phyloP scores from a whole-genome alignment of 1,284 basidiomycete species.

The Rhodotorula sp. region DNA sequence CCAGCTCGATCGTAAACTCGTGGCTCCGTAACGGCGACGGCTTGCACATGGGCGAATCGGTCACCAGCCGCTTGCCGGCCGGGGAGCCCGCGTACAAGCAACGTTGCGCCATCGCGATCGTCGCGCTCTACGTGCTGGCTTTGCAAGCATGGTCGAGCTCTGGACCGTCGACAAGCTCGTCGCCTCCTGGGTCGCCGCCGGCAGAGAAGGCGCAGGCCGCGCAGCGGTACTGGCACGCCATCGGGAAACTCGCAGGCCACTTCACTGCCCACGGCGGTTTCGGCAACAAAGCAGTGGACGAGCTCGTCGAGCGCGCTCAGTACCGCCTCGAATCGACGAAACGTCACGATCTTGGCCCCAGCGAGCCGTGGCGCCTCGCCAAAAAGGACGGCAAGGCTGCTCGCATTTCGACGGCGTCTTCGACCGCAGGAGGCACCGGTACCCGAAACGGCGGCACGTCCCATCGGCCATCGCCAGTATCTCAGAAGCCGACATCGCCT shows the following conservation, averaged over 20 bases:
- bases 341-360: neutral
- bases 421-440: too few species aligned
- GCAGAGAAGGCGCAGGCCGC: constrained; percentile 1
- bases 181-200: neutral
- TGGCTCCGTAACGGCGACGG: too few species aligned
- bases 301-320: constrained; percentile 35
- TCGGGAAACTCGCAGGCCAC: constrained; percentile 17
- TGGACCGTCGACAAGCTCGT: neutral
- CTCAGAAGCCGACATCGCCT: too few species aligned
- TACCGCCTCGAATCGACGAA: constrained; percentile 22
- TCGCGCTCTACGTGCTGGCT: constrained; percentile 33
- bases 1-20: too few species aligned
- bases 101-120: constrained; percentile 20
- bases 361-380: constrained; percentile 23
- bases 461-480: too few species aligned
- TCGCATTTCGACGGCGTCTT: neutral
- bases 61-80: too few species aligned
- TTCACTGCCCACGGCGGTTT: constrained; percentile 5
- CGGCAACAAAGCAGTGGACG: constrained; percentile 38
- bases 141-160: constrained; percentile 20
- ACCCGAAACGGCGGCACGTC: neutral
- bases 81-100: neutral
- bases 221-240: constrained; percentile 24
- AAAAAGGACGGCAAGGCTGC: constrained; percentile 9
- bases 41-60: too few species aligned